Base-by-base conservation (phyloP, 176 grass and related monocot species). In the Carex parvula region DNA sequence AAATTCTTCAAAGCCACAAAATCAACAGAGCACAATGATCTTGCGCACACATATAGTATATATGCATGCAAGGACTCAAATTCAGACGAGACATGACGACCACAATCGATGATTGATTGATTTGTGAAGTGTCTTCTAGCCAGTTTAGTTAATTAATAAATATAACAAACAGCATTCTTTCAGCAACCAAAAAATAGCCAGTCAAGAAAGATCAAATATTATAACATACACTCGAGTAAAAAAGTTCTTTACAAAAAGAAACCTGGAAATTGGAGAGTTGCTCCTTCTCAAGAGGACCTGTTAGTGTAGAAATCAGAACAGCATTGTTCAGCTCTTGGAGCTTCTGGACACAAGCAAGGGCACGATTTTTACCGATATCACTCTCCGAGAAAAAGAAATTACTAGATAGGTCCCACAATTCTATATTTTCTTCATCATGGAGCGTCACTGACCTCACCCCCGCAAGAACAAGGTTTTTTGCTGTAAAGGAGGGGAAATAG, bases 381-480 rank as follows among this genome's bases (percentile, higher is more conserved):
- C 76, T 79, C 70, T 90, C 80, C 10, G 88, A 86, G 63, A 90
- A 90, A 80, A 90, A 90, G 24, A 90, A 90, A 74, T 87, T 90
- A 30, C 88, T 48, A 50, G 88, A 84, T 42, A 90, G 84, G 53
- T 90, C 88, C 84, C 84, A 86, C 59, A 90, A 21, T 79, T 90
- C 84, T 12, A 90, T 80, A 72, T 84, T 79, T 30, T 53, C 70
- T 65, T 90, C 88, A 63, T 90, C 88, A 80, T 90, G 84, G 21
- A 90, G 71, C 17, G 84, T 90, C n/a, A 90, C 80, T 39, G 88
- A 90, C 58, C 60, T 90, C 22, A 90, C 88, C 44, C 88, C 88
- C 6, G 88, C 88, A 84, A 90, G 88, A 83, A 90, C 88, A 62
- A 90, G 88, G 63, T 90, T 90, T 70, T 90, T 90, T 60, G 88